These are phyloP conservation scores for Ceratocystis colombiana DNA, from an alignment of 2,329 filamentous ascomycete genomes.

Conservation along the genomic window DNA sequence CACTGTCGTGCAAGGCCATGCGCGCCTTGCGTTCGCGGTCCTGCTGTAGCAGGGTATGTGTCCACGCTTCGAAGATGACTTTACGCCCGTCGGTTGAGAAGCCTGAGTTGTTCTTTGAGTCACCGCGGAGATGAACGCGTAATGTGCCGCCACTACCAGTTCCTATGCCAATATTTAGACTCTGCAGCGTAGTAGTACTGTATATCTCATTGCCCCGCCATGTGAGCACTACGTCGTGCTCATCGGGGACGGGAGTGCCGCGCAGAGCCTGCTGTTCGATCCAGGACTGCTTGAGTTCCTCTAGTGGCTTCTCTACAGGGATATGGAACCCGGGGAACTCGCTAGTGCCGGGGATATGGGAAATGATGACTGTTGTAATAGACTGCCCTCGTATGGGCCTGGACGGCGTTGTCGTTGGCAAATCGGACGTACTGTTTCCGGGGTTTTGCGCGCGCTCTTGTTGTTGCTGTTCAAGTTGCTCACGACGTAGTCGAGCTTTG, in stretches of 20 bases:
- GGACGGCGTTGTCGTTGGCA: neutral
- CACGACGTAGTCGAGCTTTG: constrained; percentile 27
- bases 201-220: constrained; percentile 67
- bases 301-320: constrained; percentile 11
- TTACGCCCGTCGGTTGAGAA: constrained; percentile 43
- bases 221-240: constrained; percentile 59
- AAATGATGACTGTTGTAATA: constrained; percentile 32
- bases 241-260: constrained; percentile 35
- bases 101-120: constrained; percentile 35
- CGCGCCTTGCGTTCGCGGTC: constrained; percentile 36
- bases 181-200: constrained; percentile 61
- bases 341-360: constrained; percentile 49
- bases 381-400: neutral
- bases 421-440: neutral
- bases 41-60: constrained; percentile 48
- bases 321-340: constrained; percentile 17
- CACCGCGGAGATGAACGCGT: constrained; percentile 34
- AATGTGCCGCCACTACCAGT: constrained; percentile 31
- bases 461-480: neutral
- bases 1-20: neutral
- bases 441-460: neutral
- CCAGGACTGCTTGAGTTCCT: constrained; percentile 57
- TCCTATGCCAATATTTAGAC: constrained; percentile 48
- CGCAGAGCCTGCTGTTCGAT: constrained; percentile 49
- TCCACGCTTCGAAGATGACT: constrained; percentile 71